Conservation (phyloP, 1,284 basidiomycete species). For the Termitomyces sp. region DNA sequence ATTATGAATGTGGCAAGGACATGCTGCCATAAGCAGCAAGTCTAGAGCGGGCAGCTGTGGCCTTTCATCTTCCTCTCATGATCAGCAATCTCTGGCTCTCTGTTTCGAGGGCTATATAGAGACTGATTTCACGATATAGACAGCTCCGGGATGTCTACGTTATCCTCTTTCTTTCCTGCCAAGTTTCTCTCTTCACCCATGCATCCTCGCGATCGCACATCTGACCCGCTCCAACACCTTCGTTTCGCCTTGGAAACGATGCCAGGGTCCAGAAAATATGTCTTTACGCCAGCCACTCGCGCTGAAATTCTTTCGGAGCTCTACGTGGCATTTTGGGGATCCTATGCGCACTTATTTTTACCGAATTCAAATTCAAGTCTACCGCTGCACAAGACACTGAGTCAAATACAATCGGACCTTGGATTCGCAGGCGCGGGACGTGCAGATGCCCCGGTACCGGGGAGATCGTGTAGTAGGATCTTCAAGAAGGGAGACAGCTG, state of each 20-base stretch:
- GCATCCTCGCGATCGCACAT: constrained; percentile 45
- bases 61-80: constrained; percentile 9
- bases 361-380: constrained; percentile 56
- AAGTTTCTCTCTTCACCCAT: constrained; percentile 41
- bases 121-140: constrained; percentile 3
- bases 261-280: constrained; percentile 70
- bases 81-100: constrained; percentile 3
- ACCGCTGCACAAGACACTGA: constrained; percentile 54
- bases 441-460: constrained; percentile 53
- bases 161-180: constrained; percentile 38
- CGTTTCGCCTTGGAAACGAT: constrained; percentile 73
- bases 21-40: constrained; percentile 8
- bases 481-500: constrained; percentile 84
- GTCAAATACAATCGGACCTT: constrained; percentile 58
- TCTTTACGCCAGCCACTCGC: constrained; percentile 64
- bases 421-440: constrained; percentile 52
- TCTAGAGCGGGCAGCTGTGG: background rate
- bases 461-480: constrained; percentile 69
- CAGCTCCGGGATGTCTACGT: constrained; percentile 15
- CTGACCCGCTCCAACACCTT: constrained; percentile 63
- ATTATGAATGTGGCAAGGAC: constrained; percentile 1
- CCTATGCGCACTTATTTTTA: constrained; percentile 63
- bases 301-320: constrained; percentile 75
- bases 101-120: constrained; percentile 2
- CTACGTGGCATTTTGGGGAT: constrained; percentile 76